Evolutionary conservation across 805 yeast genomes (phyloP).

Genomic region (Ogataea angusta): DNA sequence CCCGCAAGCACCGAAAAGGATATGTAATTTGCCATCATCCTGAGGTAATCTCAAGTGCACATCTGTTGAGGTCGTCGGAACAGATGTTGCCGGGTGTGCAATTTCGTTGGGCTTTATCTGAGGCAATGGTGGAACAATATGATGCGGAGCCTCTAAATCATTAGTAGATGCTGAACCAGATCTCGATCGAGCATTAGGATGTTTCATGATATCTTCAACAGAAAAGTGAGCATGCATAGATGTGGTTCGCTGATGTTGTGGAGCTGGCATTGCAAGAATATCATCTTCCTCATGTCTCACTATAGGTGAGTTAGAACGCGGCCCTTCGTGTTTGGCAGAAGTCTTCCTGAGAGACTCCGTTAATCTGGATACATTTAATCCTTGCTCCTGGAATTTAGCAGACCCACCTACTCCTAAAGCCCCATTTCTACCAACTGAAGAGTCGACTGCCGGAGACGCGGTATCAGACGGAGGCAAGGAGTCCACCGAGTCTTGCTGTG

Average conservation of each 20-base stretch:
- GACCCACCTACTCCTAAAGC: not conserved
- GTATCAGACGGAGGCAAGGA: not conserved
- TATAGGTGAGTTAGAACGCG: not conserved
- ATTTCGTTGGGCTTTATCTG: conserved; percentile 8
- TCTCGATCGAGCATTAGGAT: conserved; percentile 35
- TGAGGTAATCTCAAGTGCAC: conserved; percentile 41
- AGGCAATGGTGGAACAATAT: conserved; percentile 6
- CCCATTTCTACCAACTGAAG: too few relatives aligned
- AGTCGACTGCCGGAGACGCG: not conserved
- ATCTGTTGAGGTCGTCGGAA: conserved; percentile 10
- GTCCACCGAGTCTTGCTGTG: not conserved
- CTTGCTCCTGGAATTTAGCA: not conserved
- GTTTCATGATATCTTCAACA: conserved; percentile 64
- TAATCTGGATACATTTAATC: conserved; percentile 15
- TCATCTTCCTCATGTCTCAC: conserved; percentile 3
- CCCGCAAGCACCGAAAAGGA: conserved; percentile 57
- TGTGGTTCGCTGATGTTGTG: conserved; percentile 48
- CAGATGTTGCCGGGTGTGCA: conserved; percentile 4
- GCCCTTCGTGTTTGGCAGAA: conserved; percentile 3
- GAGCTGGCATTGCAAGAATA: conserved; percentile 5
- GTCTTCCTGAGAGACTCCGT: conserved; percentile 25
- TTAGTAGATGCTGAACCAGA: conserved; percentile 32
- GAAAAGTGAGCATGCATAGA: conserved; percentile 79
- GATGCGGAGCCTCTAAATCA: conserved; percentile 22
- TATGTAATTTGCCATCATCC: conserved; percentile 54